A percentile compares a stretch with the other conserved stretches of the same genome.
Evolutionary conservation across 768 basidiomycete genomes (phyloP).

Genomic region (Trametes sanguinea): DNA sequence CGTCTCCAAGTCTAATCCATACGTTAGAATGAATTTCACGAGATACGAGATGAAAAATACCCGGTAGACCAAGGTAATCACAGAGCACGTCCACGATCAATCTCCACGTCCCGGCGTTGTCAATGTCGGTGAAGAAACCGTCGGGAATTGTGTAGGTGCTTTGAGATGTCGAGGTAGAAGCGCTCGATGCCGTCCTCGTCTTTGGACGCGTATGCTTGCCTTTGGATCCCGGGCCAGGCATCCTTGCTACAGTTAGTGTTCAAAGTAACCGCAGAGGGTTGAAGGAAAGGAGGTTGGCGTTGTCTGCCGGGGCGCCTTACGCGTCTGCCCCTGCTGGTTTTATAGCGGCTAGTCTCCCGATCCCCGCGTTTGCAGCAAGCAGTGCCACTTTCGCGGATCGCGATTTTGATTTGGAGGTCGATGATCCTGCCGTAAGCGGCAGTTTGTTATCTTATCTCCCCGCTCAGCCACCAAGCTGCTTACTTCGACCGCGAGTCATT

Average conservation of each 20-base stretch:
- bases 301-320: background rate
- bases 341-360: too few species aligned
- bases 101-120: slow-evolving; percentile 52
- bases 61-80: slow-evolving; percentile 53
- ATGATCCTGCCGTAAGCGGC: background rate
- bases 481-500: slow-evolving; percentile 7
- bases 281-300: background rate
- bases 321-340: too few species aligned
- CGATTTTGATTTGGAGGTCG: slow-evolving; percentile 6
- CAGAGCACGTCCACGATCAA: slow-evolving; percentile 50
- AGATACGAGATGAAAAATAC: slow-evolving; percentile 30
- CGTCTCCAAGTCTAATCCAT: slow-evolving; percentile 49
- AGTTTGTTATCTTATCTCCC: slow-evolving; percentile 18
- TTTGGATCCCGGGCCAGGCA: slow-evolving; percentile 35
- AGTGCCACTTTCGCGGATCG: slow-evolving; percentile 10
- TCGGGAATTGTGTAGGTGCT: slow-evolving; percentile 20
- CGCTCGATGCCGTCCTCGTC: background rate
- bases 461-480: background rate
- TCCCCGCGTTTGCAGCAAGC: background rate
- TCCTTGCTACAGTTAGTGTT: background rate
- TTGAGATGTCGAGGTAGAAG: background rate
- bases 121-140: slow-evolving; percentile 44
- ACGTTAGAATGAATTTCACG: background rate
- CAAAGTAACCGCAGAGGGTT: too few species aligned
- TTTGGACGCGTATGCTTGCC: slow-evolving; percentile 22